A percentile compares a stretch with the other conserved stretches of the same genome.
Conservation (phyloP, 1,139 yeast species). For the Debaryomyces fabryi region DNA sequence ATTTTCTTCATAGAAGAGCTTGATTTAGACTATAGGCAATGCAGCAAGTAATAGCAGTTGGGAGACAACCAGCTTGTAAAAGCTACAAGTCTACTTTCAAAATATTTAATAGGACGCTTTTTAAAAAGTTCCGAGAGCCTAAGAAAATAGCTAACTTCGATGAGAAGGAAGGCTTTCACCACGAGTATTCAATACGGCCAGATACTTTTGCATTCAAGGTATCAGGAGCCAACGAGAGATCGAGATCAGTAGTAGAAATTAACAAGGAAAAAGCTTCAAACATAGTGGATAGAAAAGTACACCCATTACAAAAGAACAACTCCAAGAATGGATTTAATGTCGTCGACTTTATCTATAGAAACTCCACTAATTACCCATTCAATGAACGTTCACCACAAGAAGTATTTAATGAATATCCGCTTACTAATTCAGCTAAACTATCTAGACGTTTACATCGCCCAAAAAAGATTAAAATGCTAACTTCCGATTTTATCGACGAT, state of each 20-base stretch:
- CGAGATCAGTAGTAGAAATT: slow-evolving; percentile 17
- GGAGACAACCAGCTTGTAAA: neutral
- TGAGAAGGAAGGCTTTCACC: slow-evolving; percentile 34
- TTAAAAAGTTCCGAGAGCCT: slow-evolving; percentile 25
- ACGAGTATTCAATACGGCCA: slow-evolving; percentile 52
- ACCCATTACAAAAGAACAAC: slow-evolving; percentile 34
- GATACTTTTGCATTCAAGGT: slow-evolving; percentile 52
- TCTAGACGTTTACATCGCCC: slow-evolving; percentile 57
- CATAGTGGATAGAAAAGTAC: slow-evolving; percentile 13
- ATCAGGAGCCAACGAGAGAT: slow-evolving; percentile 28
- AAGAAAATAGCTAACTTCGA: slow-evolving; percentile 22
- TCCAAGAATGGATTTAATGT: slow-evolving; percentile 27
- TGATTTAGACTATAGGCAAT: neutral
- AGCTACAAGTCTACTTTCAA: neutral
- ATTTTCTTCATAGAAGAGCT: neutral
- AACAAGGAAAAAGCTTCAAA: neutral
- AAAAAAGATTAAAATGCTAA: slow-evolving; percentile 63
- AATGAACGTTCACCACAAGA: slow-evolving; percentile 42
- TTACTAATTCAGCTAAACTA: slow-evolving; percentile 48
- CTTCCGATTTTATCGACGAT: slow-evolving; percentile 82
- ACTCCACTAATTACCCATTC: slow-evolving; percentile 51
- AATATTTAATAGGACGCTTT: slow-evolving; percentile 17
- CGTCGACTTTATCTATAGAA: slow-evolving; percentile 42
- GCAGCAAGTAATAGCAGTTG: neutral
- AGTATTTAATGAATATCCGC: slow-evolving; percentile 42